Base-by-base conservation (phyloP, 1,284 basidiomycete genomes). In the Cutaneotrichosporon sp. region DNA sequence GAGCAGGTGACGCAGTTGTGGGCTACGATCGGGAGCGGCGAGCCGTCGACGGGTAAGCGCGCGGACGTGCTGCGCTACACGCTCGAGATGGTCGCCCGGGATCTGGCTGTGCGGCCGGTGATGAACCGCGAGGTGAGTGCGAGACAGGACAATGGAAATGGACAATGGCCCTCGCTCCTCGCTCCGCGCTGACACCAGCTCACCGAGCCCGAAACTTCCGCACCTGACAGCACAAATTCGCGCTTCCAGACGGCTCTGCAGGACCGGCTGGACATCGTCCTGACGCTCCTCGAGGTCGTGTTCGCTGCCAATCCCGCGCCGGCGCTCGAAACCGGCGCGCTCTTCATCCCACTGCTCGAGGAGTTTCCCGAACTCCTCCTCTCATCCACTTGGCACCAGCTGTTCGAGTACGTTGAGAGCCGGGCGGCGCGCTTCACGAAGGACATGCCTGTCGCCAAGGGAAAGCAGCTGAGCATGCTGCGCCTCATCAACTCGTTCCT, bases 291-390 rank as follows among this genome's bases (percentile, higher is more conserved):
- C 58, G 78, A 79, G 60, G 50, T 60, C 34, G 58, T 42, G 38
- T 58, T 49, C n/a, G 57, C 42, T 3, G 18, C 57, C 30, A 56
- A 56, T 26, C 49, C 49, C 13, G 46, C 64, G 2, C 65, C 71
- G 4, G 14, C 65, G 1, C 67, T 79, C 10, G 78, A 79, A 58
- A 73, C 78, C 2, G 78, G 78, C 61, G 71, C 71, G 0, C 53
- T 76, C 13, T 77, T 79, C 66, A 74, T 79, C 26, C 78, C 78
- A 0, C 60, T 79, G 1, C 58, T 79, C 10, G 78, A 79, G 62
- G 78, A 79, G 38, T 69, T 77, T 14, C 73, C 75, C 50, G 78
- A 79, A 64, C 63, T 79, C 32, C 67, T 79, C 7, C 73, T 74
- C 8, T 70, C 75, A 0, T 71, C 71, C 16, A 65, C 70, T 4